Evolutionary conservation across 1,139 yeast species (phyloP), one percentile per base, ranked within the genome.

Genomic region (Candida sp.): DNA sequence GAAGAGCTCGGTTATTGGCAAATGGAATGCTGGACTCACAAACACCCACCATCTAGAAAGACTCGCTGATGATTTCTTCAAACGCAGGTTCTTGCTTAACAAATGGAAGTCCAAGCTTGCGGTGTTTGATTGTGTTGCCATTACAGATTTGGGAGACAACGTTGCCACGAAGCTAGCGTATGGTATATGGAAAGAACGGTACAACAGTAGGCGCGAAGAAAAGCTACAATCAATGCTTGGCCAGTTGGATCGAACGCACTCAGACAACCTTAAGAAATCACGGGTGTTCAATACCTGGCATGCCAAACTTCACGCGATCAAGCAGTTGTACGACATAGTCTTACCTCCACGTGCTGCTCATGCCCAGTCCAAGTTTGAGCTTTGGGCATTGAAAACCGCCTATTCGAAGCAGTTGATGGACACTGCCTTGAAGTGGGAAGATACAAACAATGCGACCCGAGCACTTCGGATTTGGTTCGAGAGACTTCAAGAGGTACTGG

Each of bases 371-470:
- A 28, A 27, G 17, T 42, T 47, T 34, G 48, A 43, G 7, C 26
- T 44, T 9, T 50, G 53, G 66, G 41, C 22, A 2, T 33, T 49
- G 8, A 54, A 50, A 44, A 38, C 58, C 1, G 37, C 33, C 2
- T 37, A 54, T 1, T 44, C 48, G 2, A 22, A 42, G 7, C 48
- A 52, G 1, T 48, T 63, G 5, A 40, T 50, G 3, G 2, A 44
- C 43, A 38, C 33, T 23, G 66, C 73, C 2, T 42, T 44, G 2
- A 53, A 53, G 0, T 73, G 75, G 54, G 64, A 67, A 37, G 46
- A 52, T 1, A 52, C 54, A 1, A 51, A 34, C n/a, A 12, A 17
- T n/a, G 17, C 28, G 6, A 11, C 30, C 7, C 43, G 73, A 72
- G 50, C 25, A n/a, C 28, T 39, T 26, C 27, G 6, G n/a, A n/a